These are phyloP conservation scores for Paecilomyces formosus DNA, from an alignment of 2,329 filamentous ascomycete genomes.

Conservation along the genomic window DNA sequence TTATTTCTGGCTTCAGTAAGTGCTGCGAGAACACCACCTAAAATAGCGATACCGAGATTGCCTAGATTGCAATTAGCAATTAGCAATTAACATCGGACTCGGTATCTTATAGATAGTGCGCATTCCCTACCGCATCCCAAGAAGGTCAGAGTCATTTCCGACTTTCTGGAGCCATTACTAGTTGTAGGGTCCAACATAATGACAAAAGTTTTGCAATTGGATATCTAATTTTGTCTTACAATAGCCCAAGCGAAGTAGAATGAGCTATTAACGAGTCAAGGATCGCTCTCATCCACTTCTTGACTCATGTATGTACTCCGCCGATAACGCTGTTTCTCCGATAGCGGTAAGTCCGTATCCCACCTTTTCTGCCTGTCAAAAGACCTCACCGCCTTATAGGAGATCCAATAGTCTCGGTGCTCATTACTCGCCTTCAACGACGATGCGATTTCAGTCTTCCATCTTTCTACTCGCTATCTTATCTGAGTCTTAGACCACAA, in stretches of 20 bases:
- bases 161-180: conserved; percentile 25
- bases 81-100: conserved; percentile 47
- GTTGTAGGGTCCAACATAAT: conserved; percentile 4
- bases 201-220: background rate
- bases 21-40: conserved; percentile 69
- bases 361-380: conserved; percentile 17
- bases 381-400: conserved; percentile 12
- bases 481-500: conserved; percentile 37
- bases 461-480: background rate
- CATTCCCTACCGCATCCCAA: conserved; percentile 70
- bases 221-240: background rate
- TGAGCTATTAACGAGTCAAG: background rate
- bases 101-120: conserved; percentile 53
- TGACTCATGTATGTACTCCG: background rate
- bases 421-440: background rate
- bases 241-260: background rate
- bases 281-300: background rate
- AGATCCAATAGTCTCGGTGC: background rate
- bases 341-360: conserved; percentile 3
- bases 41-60: conserved; percentile 78
- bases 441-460: background rate
- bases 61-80: conserved; percentile 40
- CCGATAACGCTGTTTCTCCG: conserved; percentile 2
- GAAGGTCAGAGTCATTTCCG: conserved; percentile 61
- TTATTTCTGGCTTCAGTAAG: conserved; percentile 47